phyloP scores from a whole-genome alignment of 2,329 filamentous ascomycete species.

The Sclerotinia minor region DNA sequence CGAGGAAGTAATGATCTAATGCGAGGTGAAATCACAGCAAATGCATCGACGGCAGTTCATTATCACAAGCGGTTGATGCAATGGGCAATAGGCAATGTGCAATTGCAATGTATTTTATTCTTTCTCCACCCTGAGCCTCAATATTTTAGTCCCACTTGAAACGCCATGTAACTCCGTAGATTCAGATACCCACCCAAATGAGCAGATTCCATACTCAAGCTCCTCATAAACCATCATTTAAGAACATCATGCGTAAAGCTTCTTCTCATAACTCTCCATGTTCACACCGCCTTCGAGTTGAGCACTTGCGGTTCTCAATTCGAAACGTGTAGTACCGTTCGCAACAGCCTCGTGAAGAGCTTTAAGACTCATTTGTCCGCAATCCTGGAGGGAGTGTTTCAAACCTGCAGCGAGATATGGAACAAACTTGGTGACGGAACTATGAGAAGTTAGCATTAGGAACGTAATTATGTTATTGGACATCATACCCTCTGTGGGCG shows the following conservation, averaged over 20 bases:
- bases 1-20: not conserved
- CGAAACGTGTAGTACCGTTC: slow-evolving; percentile 80
- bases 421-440: slow-evolving; percentile 87
- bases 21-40: no score
- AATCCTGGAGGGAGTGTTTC: slow-evolving; percentile 97
- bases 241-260: slow-evolving; percentile 78
- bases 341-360: slow-evolving; percentile 75
- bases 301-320: slow-evolving; percentile 89
- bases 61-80: not conserved
- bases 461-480: not conserved
- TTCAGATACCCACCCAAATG: slow-evolving; percentile 1
- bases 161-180: slow-evolving; percentile 15
- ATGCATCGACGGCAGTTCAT: not conserved
- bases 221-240: slow-evolving; percentile 1
- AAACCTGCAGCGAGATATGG: slow-evolving; percentile 94
- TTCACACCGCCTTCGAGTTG: slow-evolving; percentile 97
- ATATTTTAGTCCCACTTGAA: not conserved
- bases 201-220: not conserved
- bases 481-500: slow-evolving; percentile 64
- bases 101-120: slow-evolving; percentile 18
- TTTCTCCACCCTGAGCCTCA: slow-evolving; percentile 17
- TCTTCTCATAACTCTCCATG: slow-evolving; percentile 99
- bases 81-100: not conserved
- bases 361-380: slow-evolving; percentile 77
- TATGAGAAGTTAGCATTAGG: slow-evolving; percentile 21